Evolutionary conservation across 495 filamentous ascomycete species (phyloP).

Genomic region (Aspergillus ellipticus): DNA sequence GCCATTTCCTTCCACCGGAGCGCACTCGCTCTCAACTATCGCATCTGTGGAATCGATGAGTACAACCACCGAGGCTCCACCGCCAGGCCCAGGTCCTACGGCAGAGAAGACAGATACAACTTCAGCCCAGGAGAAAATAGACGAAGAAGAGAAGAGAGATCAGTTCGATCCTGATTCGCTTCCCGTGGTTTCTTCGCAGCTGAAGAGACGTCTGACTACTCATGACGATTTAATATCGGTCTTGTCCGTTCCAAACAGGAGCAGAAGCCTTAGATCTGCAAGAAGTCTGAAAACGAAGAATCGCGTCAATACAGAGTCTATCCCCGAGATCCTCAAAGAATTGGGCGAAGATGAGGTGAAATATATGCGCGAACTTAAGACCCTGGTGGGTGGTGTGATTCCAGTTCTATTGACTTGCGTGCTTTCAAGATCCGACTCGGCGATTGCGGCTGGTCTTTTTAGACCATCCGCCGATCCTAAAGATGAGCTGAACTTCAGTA

Average conservation of each 20-base stretch:
- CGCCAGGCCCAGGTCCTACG: conserved; percentile 5
- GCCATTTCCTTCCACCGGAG: conserved; percentile 59
- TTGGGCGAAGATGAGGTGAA: conserved; percentile 80
- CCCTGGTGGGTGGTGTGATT: conserved; percentile 92
- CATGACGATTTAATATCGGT: conserved; percentile 94
- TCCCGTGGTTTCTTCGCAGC: conserved; percentile 41
- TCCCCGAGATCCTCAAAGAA: conserved; percentile 74
- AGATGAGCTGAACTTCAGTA: conserved; percentile 64
- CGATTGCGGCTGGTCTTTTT: conserved; percentile 66
- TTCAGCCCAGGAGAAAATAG: conserved; percentile 18
- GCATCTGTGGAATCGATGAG: conserved; percentile 60
- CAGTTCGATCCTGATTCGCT: conserved; percentile 43
- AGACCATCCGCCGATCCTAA: conserved; percentile 46
- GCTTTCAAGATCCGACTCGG: conserved; percentile 66
- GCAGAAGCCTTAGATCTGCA: conserved; percentile 63
- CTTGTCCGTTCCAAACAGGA: conserved; percentile 69
- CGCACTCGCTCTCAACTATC: conserved; percentile 72
- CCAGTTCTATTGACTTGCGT: conserved; percentile 88
- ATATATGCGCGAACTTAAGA: conserved; percentile 89
- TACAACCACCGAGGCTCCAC: conserved; percentile 34
- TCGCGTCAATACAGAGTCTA: conserved; percentile 54
- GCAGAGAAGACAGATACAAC: conserved; percentile 13
- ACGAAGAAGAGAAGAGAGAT: conserved; percentile 37
- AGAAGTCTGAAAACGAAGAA: conserved; percentile 50
- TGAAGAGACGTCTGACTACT: conserved; percentile 77